Evolutionary conservation across 1,284 basidiomycete genomes (phyloP), one percentile per base, ranked within the genome.

Genomic region (Coniferiporia weirii): DNA sequence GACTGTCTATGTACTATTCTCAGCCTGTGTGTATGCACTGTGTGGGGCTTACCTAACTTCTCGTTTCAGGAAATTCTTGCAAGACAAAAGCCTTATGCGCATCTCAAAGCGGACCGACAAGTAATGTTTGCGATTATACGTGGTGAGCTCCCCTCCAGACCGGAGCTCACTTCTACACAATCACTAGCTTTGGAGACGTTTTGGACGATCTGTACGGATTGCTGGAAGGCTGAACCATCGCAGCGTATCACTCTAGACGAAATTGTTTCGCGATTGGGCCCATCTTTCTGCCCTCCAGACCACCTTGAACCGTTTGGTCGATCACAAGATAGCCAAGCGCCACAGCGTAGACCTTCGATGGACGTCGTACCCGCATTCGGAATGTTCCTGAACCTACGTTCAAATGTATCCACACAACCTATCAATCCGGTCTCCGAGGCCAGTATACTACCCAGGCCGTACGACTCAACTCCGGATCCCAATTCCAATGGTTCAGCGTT

Each of bases 1-100:
- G 59, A 52, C 52, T 19, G 54, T 60, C 50, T 60, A 50, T 43
- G 54, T 60, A 20, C 8, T 32, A 51, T 10, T 48, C 8, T 54
- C 13, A 43, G 10, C 20, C 19, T n/a, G n/a, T n/a, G 4, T 5
- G 8, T 55, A n/a, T 43, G 27, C 27, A 27, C 5, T 44, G 7
- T 40, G 4, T 7, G 15, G n/a, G 20, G 19, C 15, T 13, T 20
- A 57, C 20, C 22, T 4, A 32, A 20, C 12, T 15, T 43, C 3
- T 34, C 19, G 3, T 8, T 7, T 20, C 43, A 59, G 57, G 57
- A 59, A 59, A 22, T 59, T 5, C 17, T 59, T 13, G 10, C 51
- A 35, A 32, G 38, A 19, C 20, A 46, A 17, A 10, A 54, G 4
- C 57, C 57, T 9, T 59, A 54, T 54, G 51, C 45, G 1, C 32